Evolutionary conservation across 1,139 yeast genomes (phyloP).

Genomic region (Geotrichum australiense): DNA sequence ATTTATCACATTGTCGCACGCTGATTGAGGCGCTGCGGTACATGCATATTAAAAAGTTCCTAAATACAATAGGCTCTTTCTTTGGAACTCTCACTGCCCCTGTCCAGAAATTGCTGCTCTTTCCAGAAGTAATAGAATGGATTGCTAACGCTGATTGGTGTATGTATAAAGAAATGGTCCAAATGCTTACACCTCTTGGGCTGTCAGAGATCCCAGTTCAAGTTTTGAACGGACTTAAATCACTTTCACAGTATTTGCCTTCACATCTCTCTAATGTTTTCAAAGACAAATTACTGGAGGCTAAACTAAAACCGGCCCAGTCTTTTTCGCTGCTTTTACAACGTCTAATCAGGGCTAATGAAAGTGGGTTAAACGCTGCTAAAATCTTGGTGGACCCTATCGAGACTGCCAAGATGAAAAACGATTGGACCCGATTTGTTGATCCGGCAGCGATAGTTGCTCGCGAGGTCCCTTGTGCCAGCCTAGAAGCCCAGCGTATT

Average conservation of each 20-base stretch:
- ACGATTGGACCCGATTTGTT: conserved; percentile 52
- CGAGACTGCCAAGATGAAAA: conserved; percentile 48
- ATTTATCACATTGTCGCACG: conserved; percentile 55
- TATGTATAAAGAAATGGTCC: conserved; percentile 53
- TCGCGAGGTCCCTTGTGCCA: conserved; percentile 52
- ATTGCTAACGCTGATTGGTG: conserved; percentile 56
- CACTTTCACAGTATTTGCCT: conserved; percentile 30
- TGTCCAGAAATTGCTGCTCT: conserved; percentile 51
- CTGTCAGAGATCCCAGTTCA: conserved; percentile 54
- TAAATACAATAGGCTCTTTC: conserved; percentile 49
- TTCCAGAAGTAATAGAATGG: conserved; percentile 53
- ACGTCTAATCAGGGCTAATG: conserved; percentile 52
- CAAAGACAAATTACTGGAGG: conserved; percentile 41
- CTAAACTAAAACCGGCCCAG: conserved; percentile 50
- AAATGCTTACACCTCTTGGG: conserved; percentile 60
- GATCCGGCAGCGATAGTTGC: conserved; percentile 45
- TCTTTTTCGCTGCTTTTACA: conserved; percentile 52
- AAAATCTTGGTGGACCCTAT: conserved; percentile 43
- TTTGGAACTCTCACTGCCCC: conserved; percentile 58
- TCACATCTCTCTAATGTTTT: conserved; percentile 25
- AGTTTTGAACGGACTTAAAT: conserved; percentile 39
- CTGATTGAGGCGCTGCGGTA: conserved; percentile 60
- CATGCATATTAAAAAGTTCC: conserved; percentile 58
- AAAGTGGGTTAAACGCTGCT: conserved; percentile 52
- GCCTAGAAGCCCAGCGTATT: conserved; percentile 36